Evolutionary conservation across 1,284 basidiomycete species (phyloP).

Genomic region (Bjerkandera adusta): DNA sequence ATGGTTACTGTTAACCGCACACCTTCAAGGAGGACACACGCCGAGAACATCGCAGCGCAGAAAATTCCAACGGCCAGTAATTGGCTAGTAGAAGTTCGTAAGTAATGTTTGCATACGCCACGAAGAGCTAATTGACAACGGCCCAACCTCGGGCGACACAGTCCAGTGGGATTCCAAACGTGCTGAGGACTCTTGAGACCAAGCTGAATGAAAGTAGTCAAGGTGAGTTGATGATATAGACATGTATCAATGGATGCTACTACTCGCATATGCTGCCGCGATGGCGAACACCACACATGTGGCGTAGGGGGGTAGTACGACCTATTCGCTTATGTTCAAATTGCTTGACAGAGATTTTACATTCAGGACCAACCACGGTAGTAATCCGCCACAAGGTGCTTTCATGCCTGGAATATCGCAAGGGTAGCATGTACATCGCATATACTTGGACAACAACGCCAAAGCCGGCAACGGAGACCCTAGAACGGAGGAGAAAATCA

Average conservation of each 20-base stretch:
- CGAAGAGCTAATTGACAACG: too few species aligned
- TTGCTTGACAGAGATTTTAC: background rate
- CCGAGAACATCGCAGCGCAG: slow-evolving; percentile 37
- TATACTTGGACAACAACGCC: slow-evolving; percentile 48
- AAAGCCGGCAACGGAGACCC: slow-evolving; percentile 47
- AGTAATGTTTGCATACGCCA: slow-evolving; percentile 1
- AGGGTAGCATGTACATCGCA: background rate
- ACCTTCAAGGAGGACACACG: slow-evolving; percentile 48
- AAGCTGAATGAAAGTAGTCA: too few species aligned
- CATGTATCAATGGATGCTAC: too few species aligned
- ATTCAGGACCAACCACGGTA: too few species aligned
- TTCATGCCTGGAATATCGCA: too few species aligned
- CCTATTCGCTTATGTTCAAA: slow-evolving; percentile 35
- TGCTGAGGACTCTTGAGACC: too few species aligned
- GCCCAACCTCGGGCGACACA: too few species aligned
- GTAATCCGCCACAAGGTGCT: too few species aligned
- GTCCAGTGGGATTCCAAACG: too few species aligned
- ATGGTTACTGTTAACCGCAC: background rate
- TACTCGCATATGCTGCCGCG: too few species aligned
- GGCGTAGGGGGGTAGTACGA: slow-evolving; percentile 30
- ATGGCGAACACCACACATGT: too few species aligned
- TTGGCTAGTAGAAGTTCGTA: slow-evolving; percentile 25
- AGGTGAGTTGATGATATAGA: too few species aligned
- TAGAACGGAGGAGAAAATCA: slow-evolving; percentile 24
- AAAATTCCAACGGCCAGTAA: slow-evolving; percentile 43